These are phyloP conservation scores for Morella rubra DNA, from an alignment of 306 rosid genomes.

Conservation along the genomic window DNA sequence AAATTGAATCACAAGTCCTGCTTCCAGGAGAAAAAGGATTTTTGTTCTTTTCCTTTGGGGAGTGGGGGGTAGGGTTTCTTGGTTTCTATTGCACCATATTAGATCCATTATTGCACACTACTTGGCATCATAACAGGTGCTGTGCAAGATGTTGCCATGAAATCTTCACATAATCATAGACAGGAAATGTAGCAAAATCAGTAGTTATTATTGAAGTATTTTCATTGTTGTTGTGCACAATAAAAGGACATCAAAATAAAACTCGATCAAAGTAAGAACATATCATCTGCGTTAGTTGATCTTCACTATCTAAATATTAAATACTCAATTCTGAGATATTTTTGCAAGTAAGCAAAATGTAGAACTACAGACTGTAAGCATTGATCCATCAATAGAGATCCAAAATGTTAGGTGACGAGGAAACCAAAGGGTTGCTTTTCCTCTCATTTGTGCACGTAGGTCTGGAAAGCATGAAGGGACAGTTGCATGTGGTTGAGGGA, in stretches of 20 bases:
- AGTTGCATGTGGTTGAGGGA: not conserved
- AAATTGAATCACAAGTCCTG: not conserved
- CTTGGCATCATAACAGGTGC: not conserved
- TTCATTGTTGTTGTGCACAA: not conserved
- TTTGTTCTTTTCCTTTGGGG: too few species aligned
- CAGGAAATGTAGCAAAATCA: not conserved
- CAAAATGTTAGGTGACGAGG: not conserved
- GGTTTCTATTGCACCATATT: too few species aligned
- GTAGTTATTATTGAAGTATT: not conserved
- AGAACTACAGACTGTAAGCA: not conserved
- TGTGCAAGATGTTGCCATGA: not conserved
- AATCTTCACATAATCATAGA: not conserved
- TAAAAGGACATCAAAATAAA: not conserved
- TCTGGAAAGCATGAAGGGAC: not conserved
- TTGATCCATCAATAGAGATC: not conserved
- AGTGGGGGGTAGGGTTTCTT: too few species aligned
- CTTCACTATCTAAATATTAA: not conserved
- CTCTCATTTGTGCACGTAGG: not conserved
- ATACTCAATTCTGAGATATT: not conserved
- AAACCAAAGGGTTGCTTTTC: not conserved
- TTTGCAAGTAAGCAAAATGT: not conserved
- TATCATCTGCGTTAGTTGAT: not conserved
- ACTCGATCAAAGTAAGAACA: not conserved
- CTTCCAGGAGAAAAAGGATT: not conserved
- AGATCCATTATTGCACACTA: too few species aligned